Evolutionary conservation across 495 filamentous ascomycete species (phyloP), one percentile per base, ranked within the genome.

Genomic region (Talaromyces trachyspermus): DNA sequence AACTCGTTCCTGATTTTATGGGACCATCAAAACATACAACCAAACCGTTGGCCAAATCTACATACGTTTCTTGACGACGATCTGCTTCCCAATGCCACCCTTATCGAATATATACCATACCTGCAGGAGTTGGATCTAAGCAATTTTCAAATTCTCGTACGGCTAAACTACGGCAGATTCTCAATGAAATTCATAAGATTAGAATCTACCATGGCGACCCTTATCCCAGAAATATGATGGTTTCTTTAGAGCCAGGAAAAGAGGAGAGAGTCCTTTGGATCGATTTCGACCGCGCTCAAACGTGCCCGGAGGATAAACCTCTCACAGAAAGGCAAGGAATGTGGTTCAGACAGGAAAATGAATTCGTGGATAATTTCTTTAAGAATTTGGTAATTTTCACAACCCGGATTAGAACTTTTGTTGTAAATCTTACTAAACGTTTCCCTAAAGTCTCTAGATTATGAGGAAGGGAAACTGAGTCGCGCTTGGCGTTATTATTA

Each of bases 81-180:
- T 20, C 39, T 59, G 15, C 49, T 49, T 12, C 56, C 56, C 2
- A 59, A 59, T 39, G 55, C 58, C 29, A 46, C 57, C 27, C 46
- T 61, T n/a, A 56, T 61, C 27, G 58, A 58, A 38, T 60, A 60
- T 37, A 54, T 58, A 14, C 57, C 57, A 12, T 27, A 58, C 46
- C 26, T 54, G 46, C 43, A 48, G 38, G 24, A 33, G 38, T 47
- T 60, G 39, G 55, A 56, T 36, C 46, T 60, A 29, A 48, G 49
- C 23, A 58, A 44, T 29, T 60, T 38, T 43, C 57, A 23, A 19
- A 39, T 24, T 14, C 49, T 6, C 24, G 25, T 20, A 18, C 53
- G 17, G 23, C 11, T 29, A 42, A 36, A 48, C 37, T 61, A 23
- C 52, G 55, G 24, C 11, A 53, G 19, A 55, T 50, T 33, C 58